Conservation (phyloP, 306 rosid species). For the Geum urbanum region DNA sequence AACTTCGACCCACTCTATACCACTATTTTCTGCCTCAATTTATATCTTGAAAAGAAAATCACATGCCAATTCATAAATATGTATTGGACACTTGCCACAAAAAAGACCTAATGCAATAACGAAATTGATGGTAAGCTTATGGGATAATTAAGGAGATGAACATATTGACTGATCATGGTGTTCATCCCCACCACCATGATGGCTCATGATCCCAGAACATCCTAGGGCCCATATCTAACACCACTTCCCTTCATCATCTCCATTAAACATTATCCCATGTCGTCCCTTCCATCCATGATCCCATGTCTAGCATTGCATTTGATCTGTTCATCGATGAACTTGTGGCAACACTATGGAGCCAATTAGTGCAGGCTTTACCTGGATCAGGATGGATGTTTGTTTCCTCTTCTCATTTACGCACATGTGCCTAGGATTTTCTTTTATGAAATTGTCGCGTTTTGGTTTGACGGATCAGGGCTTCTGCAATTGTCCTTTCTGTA, state of each 20-base stretch:
- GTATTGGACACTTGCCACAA: too few relatives aligned
- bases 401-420: neutral
- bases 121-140: too few relatives aligned
- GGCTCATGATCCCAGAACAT: constrained; percentile 27
- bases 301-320: neutral
- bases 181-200: neutral
- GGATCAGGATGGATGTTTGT: neutral
- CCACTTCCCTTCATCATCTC: neutral
- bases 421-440: neutral
- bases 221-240: constrained; percentile 7
- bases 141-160: too few relatives aligned
- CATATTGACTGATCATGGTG: too few relatives aligned
- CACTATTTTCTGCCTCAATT: too few relatives aligned
- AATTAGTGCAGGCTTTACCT: neutral
- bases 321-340: neutral
- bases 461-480: neutral
- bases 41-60: too few relatives aligned
- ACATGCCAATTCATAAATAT: too few relatives aligned
- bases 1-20: too few relatives aligned
- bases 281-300: too few relatives aligned
- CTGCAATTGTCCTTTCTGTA: neutral
- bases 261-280: too few relatives aligned
- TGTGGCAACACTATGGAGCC: neutral
- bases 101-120: too few relatives aligned
- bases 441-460: neutral